Percentiles rank a stretch among this genome's conserved stretches.
Evolutionary conservation across 495 filamentous ascomycete species (phyloP).

Genomic region (Aspergillus baeticus): DNA sequence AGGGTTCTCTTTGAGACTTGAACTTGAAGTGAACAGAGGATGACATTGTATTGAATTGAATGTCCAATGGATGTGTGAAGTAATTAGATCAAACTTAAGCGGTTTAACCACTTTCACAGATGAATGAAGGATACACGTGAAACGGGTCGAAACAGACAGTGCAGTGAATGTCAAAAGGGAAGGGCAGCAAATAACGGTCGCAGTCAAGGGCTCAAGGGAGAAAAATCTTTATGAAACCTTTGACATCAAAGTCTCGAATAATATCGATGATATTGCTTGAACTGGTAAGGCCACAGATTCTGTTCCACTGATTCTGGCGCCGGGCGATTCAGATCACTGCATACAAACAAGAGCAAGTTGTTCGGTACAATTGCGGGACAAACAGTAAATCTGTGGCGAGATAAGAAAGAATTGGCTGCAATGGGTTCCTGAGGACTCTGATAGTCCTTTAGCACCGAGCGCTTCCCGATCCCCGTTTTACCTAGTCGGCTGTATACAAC

Average conservation of each 20-base stretch:
- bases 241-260: slow-evolving; percentile 27
- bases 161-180: slow-evolving; percentile 10
- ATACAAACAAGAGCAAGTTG: slow-evolving; percentile 39
- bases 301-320: slow-evolving; percentile 32
- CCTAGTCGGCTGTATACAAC: no score
- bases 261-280: slow-evolving; percentile 29
- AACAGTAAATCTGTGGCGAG: slow-evolving; percentile 16
- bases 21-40: slow-evolving; percentile 99
- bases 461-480: background rate
- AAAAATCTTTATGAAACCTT: slow-evolving; percentile 10
- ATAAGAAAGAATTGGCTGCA: slow-evolving; percentile 12
- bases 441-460: slow-evolving; percentile 22
- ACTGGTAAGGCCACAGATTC: slow-evolving; percentile 28
- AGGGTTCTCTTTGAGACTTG: slow-evolving; percentile 97
- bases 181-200: slow-evolving; percentile 16
- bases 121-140: slow-evolving; percentile 29
- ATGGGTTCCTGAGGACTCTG: slow-evolving; percentile 16
- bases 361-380: slow-evolving; percentile 30
- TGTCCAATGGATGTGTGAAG: slow-evolving; percentile 30
- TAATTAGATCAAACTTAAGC: slow-evolving; percentile 36
- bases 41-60: slow-evolving; percentile 71
- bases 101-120: slow-evolving; percentile 26
- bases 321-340: slow-evolving; percentile 32
- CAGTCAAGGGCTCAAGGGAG: slow-evolving; percentile 18
- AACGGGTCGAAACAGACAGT: slow-evolving; percentile 19